Evolutionary conservation across 73 alveolate genomes (phyloP).

Genomic region (Paramecium sexaurelia): DNA sequence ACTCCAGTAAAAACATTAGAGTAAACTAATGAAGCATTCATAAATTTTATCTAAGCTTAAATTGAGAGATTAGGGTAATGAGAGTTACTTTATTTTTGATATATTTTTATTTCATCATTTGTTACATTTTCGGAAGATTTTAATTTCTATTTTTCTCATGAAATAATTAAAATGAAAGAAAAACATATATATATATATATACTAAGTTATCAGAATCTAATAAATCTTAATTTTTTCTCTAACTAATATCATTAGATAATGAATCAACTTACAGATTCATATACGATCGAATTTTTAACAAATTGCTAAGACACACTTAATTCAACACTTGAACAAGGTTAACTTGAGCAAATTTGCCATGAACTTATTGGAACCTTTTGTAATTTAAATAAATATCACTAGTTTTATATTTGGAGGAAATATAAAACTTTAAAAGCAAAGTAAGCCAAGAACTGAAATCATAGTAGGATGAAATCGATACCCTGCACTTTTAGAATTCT

Average conservation of each 20-base stretch:
- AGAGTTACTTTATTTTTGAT: neutral
- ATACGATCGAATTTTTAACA: neutral
- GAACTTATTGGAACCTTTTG: neutral
- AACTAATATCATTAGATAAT: neutral
- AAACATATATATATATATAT: neutral
- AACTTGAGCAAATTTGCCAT: neutral
- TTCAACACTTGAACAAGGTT: neutral
- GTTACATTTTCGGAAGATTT: neutral
- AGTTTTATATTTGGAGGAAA: neutral
- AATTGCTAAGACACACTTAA: neutral
- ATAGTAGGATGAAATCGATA: neutral
- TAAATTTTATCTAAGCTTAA: slow-evolving; percentile 10
- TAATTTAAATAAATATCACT: neutral
- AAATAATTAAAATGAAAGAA: neutral
- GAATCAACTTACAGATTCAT: neutral
- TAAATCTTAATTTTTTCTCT: neutral
- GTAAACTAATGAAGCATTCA: neutral
- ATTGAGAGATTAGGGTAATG: neutral
- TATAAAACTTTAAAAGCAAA: neutral
- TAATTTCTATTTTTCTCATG: neutral
- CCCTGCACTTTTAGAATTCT: neutral
- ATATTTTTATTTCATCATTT: neutral
- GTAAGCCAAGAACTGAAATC: neutral
- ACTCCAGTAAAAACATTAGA: slow-evolving; percentile 15
- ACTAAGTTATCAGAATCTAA: neutral